Percentiles rank a stretch among this genome's conserved stretches.
Conservation (phyloP, 2,329 filamentous ascomycete species). For the Stenocarpella maydis region DNA sequence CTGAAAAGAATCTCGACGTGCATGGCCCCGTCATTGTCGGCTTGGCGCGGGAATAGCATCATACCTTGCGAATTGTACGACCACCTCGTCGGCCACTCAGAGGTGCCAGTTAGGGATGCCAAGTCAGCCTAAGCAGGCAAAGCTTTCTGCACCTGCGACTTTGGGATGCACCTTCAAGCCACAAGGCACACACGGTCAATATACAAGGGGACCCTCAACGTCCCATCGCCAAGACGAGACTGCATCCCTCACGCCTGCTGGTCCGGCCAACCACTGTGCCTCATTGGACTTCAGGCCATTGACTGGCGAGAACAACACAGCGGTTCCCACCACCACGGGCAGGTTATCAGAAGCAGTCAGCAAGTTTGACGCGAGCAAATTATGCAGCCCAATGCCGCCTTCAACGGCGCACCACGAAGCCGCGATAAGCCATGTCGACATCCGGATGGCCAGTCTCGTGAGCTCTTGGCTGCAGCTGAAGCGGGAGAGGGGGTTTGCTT, state of each 20-base stretch:
- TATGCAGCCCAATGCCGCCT: constrained; percentile 23
- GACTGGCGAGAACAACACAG: constrained; percentile 11
- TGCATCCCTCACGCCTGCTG: constrained; percentile 13
- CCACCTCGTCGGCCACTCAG: neutral
- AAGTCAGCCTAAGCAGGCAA: constrained; percentile 15
- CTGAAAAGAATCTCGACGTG: constrained; percentile 9
- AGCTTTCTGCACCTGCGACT: constrained; percentile 17
- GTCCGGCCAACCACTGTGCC: constrained; percentile 4
- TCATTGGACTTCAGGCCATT: constrained; percentile 18
- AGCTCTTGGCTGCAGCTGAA: constrained; percentile 19
- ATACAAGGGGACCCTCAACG: constrained; percentile 14
- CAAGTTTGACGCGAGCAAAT: constrained; percentile 21
- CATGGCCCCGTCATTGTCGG: neutral
- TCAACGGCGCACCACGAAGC: neutral
- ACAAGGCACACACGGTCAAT: neutral
- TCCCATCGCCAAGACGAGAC: constrained; percentile 15
- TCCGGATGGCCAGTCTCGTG: constrained; percentile 23
- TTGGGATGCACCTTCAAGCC: neutral
- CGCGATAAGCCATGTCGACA: constrained; percentile 23
- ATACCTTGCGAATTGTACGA: neutral
- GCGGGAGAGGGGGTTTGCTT: constrained; percentile 2
- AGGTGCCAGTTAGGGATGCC: constrained; percentile 4
- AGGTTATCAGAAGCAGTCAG: constrained; percentile 21
- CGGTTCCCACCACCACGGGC: constrained; percentile 21
- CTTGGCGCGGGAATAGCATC: constrained; percentile 24